Evolutionary conservation across 2,329 filamentous ascomycete genomes (phyloP), one percentile per base, ranked within the genome.

Genomic region (Apiospora rasikravindrae): DNA sequence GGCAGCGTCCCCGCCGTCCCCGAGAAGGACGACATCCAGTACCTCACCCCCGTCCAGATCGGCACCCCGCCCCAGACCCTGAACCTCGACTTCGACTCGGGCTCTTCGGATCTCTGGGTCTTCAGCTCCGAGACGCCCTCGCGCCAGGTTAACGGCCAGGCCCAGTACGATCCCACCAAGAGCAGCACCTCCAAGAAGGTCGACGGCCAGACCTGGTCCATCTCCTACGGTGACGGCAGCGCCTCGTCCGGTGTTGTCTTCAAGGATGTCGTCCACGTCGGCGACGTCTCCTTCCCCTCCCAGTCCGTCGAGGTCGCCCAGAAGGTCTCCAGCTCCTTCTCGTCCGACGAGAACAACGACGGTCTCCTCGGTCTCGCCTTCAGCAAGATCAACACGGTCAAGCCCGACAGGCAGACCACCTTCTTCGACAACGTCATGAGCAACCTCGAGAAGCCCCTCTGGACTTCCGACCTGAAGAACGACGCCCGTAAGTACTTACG

Each of bases 61-160:
- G 81, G 81, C 13, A 82, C 83, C 7, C 84, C 84, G 11, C 78
- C 82, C 4, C 82, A 86, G 75, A 83, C 81, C 0, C 77, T 86
- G 67, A 81, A 83, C 47, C 76, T 86, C 68, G 81, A 85, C 74
- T 84, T 86, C 67, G 84, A 86, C 72, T 86, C 85, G 1, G 85
- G 84, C 0, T 86, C 84, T 2, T 83, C 84, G 14, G 84, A 87
- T 71, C 78, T 86, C 33, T 86, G 85, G 85, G 85, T 87, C 0
- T 86, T 86, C 75, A 85, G 83, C 71, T 78, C 78, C 44, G 77
- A 82, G 72, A 81, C 80, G 1, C 76, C 80, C 19, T 49, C 69
- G 37, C 75, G 71, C 24, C 77, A 83, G 40, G 77, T 83, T 14
- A 78, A 79, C 22, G 83, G 83, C 0, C 84, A 86, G 67, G 77